Percentiles rank a stretch among this genome's conserved stretches.
These are phyloP conservation scores for Penicillium sp. DNA, from an alignment of 2,329 filamentous ascomycete genomes.

Conservation along the genomic window DNA sequence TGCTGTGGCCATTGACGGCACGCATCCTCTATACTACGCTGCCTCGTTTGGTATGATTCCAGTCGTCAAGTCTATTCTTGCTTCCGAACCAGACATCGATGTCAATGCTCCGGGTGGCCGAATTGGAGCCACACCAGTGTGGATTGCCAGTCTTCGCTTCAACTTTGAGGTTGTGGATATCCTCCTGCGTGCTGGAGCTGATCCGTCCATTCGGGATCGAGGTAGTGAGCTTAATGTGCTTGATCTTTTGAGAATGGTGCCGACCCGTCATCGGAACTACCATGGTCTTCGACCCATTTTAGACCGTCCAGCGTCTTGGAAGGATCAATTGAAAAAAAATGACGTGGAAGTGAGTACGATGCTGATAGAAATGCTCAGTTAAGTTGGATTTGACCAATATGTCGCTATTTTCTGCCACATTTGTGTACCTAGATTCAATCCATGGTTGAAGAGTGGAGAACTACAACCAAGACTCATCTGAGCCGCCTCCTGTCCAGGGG, in stretches of 20 bases:
- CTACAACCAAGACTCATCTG: not conserved
- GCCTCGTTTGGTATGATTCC: slow-evolving; percentile 19
- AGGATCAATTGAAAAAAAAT: not conserved
- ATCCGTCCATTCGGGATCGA: slow-evolving; percentile 18
- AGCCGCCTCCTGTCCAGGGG: not conserved
- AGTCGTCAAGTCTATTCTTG: slow-evolving; percentile 16
- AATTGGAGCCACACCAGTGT: slow-evolving; percentile 16
- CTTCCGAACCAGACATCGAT: slow-evolving; percentile 14
- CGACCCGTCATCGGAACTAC: not conserved
- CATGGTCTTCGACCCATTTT: slow-evolving; percentile 10
- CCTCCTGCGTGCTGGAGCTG: slow-evolving; percentile 19
- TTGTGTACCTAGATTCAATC: not conserved
- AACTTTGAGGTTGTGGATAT: slow-evolving; percentile 16
- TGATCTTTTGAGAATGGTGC: slow-evolving; percentile 4
- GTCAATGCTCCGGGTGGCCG: slow-evolving; percentile 20
- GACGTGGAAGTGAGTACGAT: not conserved
- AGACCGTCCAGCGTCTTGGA: not conserved
- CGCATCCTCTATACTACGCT: slow-evolving; percentile 21
- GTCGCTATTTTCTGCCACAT: not conserved
- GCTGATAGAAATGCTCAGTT: not conserved
- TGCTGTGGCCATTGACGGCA: slow-evolving; percentile 8
- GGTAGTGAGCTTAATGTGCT: slow-evolving; percentile 9
- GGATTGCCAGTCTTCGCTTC: slow-evolving; percentile 13
- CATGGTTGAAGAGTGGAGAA: not conserved
- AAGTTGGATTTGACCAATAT: not conserved